Evolutionary conservation across 495 filamentous ascomycete species (phyloP).

Genomic region (Penicillium nucicola): DNA sequence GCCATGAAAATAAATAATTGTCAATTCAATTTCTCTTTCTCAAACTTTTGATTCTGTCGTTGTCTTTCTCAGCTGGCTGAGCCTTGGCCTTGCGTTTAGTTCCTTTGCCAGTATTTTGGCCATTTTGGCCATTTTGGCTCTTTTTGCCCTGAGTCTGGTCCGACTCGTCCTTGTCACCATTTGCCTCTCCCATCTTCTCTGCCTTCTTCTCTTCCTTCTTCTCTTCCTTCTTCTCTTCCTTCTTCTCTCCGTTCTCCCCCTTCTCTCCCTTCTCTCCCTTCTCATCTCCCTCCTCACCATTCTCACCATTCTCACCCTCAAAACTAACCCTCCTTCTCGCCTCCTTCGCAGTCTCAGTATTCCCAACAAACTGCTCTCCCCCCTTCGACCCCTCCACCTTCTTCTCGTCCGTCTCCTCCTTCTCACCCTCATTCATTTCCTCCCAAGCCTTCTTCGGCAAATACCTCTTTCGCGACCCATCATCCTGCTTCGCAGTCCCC

Average conservation of each 20-base stretch:
- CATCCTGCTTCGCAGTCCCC: conserved; percentile 39
- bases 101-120: not conserved
- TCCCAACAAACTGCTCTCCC: conserved; percentile 45
- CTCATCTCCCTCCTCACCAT: not conserved
- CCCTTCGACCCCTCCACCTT: conserved; percentile 37
- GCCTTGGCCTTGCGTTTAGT: not conserved
- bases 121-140: too few relatives aligned
- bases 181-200: not conserved
- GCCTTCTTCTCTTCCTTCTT: not conserved
- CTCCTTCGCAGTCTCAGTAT: conserved; percentile 37
- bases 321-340: conserved; percentile 26
- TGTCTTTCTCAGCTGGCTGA: not conserved
- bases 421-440: conserved; percentile 43
- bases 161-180: not conserved
- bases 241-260: too few relatives aligned
- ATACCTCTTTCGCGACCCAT: conserved; percentile 45
- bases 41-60: not conserved
- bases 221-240: not conserved
- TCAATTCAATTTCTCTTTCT: not conserved
- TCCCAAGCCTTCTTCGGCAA: conserved; percentile 50
- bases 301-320: too few relatives aligned
- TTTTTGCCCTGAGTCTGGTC: not conserved
- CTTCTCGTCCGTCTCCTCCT: conserved; percentile 42
- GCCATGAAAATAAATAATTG: not conserved
- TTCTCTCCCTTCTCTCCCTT: not conserved